Evolutionary conservation across 2,329 filamentous ascomycete genomes (phyloP).

Genomic region (Talaromyces islandicus): DNA sequence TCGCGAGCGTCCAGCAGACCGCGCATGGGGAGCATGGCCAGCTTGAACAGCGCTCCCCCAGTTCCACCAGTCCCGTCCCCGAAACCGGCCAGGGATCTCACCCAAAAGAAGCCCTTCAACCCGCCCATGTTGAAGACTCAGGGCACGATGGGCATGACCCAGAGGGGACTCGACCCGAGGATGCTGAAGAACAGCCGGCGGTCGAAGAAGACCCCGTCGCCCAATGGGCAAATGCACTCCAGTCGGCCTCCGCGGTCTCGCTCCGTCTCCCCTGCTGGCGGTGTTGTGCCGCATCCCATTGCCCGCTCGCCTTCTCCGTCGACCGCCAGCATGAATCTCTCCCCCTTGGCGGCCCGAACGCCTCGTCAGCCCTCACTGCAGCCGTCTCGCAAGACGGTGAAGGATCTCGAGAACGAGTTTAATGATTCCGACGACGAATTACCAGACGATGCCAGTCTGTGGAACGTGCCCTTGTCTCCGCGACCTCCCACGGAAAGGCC

Average conservation of each 20-base stretch:
- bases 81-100: constrained; percentile 4
- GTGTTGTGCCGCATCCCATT: constrained; percentile 5
- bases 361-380: constrained; percentile 27
- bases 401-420: constrained; percentile 45
- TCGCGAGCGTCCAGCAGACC: constrained; percentile 9
- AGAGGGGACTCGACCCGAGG: constrained; percentile 7
- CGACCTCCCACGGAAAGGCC: constrained; percentile 35
- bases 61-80: neutral
- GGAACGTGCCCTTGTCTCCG: constrained; percentile 47
- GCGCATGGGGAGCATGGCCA: constrained; percentile 1
- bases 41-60: neutral
- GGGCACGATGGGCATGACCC: neutral
- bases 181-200: constrained; percentile 9
- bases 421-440: constrained; percentile 47
- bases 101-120: constrained; percentile 5
- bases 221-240: neutral
- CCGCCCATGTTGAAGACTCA: constrained; percentile 1
- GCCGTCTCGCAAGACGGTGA: constrained; percentile 39
- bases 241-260: constrained; percentile 7
- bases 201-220: constrained; percentile 2
- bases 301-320: constrained; percentile 10
- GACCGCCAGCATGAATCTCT: constrained; percentile 20
- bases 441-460: constrained; percentile 45
- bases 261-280: constrained; percentile 7
- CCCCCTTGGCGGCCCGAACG: constrained; percentile 22